Base-by-base conservation (phyloP, 2,329 filamentous ascomycete species). In the Mycosphaerella arachidis region DNA sequence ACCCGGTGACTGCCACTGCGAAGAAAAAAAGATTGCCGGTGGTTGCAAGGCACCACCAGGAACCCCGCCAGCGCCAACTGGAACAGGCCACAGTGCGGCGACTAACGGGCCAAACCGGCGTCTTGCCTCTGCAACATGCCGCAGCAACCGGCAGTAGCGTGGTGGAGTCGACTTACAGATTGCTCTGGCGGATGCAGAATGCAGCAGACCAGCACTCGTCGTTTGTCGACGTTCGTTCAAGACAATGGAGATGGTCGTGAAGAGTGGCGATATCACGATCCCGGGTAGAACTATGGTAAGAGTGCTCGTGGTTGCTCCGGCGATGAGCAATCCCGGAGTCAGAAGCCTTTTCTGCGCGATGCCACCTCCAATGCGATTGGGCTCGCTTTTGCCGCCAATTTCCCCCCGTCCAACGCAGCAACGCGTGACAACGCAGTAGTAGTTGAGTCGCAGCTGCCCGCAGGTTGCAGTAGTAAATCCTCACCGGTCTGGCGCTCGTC, bases 311-410 rank as follows among this genome's bases (percentile, higher is more conserved):
- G 29, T 52, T 52, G 50, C 50, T 35, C 50, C 27, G 50, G 50
- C 30, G 50, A 52, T 52, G 46, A 52, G 27, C 24, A 52, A 31
- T 30, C 46, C 29, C 46, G 29, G 46, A 52, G 29, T 52, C 50
- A 52, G 50, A 52, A 35, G n/a, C 29, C 18, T 18, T 30, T 13
- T 12, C 46, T 9, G 10, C 10, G 24, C 20, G 13, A 29, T 30
- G 20, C 46, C 46, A 31, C 46, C 18, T 12, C 12, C 18, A 48
- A 18, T 33, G 10, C 48, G 48, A 57, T 48, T 57, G 55, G 48
- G 20, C 46, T 57, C 55, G 55, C 55, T 52, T 48, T 56, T 13
- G 27, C 54, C 35, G 27, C 55, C 55, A 57, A 57, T 57, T 46
- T 48, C 20, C 4, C 3, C 24, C 12, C 43, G n/a, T 31, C 50